Percentiles rank a stretch among this genome's conserved stretches.
phyloP scores from a whole-genome alignment of 345 rosid species.

The Heritiera fomes region DNA sequence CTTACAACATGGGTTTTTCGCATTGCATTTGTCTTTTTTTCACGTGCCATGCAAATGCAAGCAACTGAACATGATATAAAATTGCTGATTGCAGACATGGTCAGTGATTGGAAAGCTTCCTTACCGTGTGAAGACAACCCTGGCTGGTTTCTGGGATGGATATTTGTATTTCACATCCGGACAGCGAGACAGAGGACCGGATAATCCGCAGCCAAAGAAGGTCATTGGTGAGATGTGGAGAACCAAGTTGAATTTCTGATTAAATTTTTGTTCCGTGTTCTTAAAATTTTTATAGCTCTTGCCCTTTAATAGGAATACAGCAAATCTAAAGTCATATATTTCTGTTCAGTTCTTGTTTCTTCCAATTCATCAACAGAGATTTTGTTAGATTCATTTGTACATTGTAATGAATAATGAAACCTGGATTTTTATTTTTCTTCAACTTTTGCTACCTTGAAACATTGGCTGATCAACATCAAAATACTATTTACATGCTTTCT shows the following conservation, averaged over 20 bases:
- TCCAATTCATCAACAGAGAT: too few relatives aligned
- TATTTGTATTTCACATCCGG: constrained; percentile 85
- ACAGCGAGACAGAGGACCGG: constrained; percentile 78
- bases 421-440: too few relatives aligned
- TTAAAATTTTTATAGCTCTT: constrained; percentile 1
- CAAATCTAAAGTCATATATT: background rate
- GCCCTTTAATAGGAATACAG: background rate
- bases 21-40: too few relatives aligned
- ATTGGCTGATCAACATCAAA: too few relatives aligned
- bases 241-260: constrained; percentile 57
- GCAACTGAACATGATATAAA: background rate
- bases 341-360: background rate
- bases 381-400: too few relatives aligned
- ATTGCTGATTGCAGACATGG: constrained; percentile 60
- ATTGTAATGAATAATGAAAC: too few relatives aligned
- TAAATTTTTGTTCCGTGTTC: background rate
- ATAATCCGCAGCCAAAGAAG: constrained; percentile 74
- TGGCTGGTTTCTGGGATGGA: constrained; percentile 73
- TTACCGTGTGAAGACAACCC: constrained; percentile 67
- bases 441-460: too few relatives aligned
- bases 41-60: background rate
- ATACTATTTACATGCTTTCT: too few relatives aligned
- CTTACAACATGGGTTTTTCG: too few relatives aligned
- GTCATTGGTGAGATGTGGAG: constrained; percentile 86
- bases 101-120: constrained; percentile 85